A percentile compares a stretch with the other conserved stretches of the same genome.
Conservation (phyloP, 2,329 filamentous ascomycete species). For the Pyrenochaeta sp. region DNA sequence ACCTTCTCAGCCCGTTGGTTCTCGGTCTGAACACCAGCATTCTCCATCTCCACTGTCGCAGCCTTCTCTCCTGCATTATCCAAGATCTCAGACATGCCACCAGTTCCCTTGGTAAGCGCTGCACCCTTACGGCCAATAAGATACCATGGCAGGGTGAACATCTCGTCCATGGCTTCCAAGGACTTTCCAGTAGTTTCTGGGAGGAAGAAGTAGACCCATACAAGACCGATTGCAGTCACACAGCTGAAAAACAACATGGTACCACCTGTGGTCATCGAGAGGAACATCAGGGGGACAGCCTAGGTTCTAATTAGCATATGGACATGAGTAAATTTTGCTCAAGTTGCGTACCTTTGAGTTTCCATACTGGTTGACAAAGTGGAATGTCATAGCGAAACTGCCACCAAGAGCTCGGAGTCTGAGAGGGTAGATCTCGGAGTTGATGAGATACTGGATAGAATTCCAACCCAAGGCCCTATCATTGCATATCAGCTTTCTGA, state of each 20-base stretch:
- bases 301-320: conserved; percentile 4
- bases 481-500: background rate
- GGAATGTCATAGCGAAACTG: conserved; percentile 77
- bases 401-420: conserved; percentile 75
- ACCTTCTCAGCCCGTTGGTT: conserved; percentile 27
- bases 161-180: conserved; percentile 73
- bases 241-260: conserved; percentile 80
- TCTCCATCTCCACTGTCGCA: conserved; percentile 35
- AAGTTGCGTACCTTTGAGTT: conserved; percentile 65
- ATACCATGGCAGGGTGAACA: conserved; percentile 78
- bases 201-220: conserved; percentile 76
- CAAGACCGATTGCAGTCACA: conserved; percentile 71
- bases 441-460: conserved; percentile 79
- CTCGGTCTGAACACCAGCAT: conserved; percentile 18
- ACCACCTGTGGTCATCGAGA: conserved; percentile 66
- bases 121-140: conserved; percentile 66
- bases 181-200: conserved; percentile 72
- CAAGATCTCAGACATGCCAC: conserved; percentile 42
- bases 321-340: background rate
- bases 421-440: conserved; percentile 78
- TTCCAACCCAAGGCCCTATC: conserved; percentile 64
- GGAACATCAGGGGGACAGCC: conserved; percentile 75
- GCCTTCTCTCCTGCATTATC: conserved; percentile 45
- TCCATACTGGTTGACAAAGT: conserved; percentile 81
- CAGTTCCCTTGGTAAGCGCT: conserved; percentile 39